Base-by-base conservation (phyloP, 345 rosid genomes). In the Orychophragmus violaceus region DNA sequence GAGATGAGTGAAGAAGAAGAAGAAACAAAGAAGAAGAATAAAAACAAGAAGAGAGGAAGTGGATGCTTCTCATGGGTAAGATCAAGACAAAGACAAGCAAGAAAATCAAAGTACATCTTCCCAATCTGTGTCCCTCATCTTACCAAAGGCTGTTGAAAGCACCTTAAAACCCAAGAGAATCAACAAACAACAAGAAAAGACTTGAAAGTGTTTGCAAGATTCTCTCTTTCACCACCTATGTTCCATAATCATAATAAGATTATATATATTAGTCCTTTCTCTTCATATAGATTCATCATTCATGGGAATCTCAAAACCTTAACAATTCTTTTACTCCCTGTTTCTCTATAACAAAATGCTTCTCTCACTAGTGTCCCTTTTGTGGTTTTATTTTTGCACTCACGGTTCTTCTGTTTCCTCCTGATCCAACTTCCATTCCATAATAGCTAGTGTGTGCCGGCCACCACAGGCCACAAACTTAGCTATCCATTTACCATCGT, bases 391-490 rank as follows among this genome's bases (percentile, higher is more conserved):
- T 36, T 42, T 28, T 42, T 42, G 7, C 32, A 25, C 18, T 39
- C 50, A 65, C 49, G 59, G 37, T 44, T 52, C 5, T 21, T 74
- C 33, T 32, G 70, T 74, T 24, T 66, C 58, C 55, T 64, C 61
- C 27, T 62, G 54, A 33, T 63, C 78, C 42, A 6, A 30, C 76
- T 79, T 78, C 91, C 96, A 95, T 62, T 91, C 91, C 62, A 80
- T 84, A 8, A 86, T 65, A 5, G 97, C 97, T 69, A 91, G 57
- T 21, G 97, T 94, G 76, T 91, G 97, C 22, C 99, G 86, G 17
- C 99, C 99, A 1, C 97, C 99, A 11, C 91, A 85, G 19, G 93
- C 99, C 29, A 87, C 90, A 16, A 82, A 80, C 70, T 85, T 87
- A 25, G 91, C 84, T 35, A 75, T 71, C 97, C 97, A 88, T 19